Base-by-base conservation (phyloP, 805 yeast species). In the Candida namnaoensis region DNA sequence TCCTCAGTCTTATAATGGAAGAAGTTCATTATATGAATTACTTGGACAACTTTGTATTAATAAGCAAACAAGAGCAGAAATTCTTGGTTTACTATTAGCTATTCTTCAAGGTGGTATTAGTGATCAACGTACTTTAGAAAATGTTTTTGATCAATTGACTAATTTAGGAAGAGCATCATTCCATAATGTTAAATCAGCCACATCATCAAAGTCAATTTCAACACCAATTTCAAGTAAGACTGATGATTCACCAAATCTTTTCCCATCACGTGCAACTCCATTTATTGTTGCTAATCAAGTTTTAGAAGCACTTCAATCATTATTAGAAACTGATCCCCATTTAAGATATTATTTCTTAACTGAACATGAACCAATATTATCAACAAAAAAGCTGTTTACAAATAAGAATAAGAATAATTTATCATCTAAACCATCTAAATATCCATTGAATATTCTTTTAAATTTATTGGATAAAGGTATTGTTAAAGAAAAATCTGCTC, bases 11-110 rank as follows among this genome's bases (percentile, higher is more conserved):
- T 72, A 75, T 50, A 68, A 64, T 48, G 78, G 75, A 44, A 68
- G 90, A 41, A 88, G 79, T 43, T 62, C 71, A 2, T 68, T 85
- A 38, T 80, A 81, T 57, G 79, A 78, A 39, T 65, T 91, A 5
- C 66, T 88, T 42, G 76, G 75, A 23, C 77, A 74, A 46, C 54
- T 88, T 38, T 84, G 95, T 52, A 72, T 75, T 46, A 87, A 80
- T 60, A 84, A 84, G 57, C 95, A 83, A 47, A 83, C 85, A 6
- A 65, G 96, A 41, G 64, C 76, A 9, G 96, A 90, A 47, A 72
- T 87, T 13, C 68, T 88, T 56, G 78, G 82, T 36, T 62, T 82
- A 43, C 54, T 88, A 35, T 58, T 88, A 35, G 76, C 80, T 14
- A 71, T 88, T 36, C 62, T 90, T 32, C 82, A 80, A 44, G 96